phyloP scores from a whole-genome alignment of 768 basidiomycete genomes.

The Boletellus ananas region DNA sequence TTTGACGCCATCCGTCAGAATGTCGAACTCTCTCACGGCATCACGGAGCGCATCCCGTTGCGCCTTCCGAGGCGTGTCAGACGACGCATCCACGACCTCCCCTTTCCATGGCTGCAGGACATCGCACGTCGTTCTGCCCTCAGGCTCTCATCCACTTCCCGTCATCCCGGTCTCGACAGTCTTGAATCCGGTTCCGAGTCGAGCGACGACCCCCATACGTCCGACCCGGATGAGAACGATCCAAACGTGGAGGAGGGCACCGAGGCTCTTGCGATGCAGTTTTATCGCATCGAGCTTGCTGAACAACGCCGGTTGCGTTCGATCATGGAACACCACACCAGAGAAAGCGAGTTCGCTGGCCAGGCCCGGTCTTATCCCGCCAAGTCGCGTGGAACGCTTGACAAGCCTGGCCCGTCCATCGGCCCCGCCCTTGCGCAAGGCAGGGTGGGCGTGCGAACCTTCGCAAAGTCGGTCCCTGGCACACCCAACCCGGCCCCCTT shows the following conservation, averaged over 20 bases:
- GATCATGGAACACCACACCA: constrained; percentile 87
- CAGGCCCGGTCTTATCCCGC: not conserved
- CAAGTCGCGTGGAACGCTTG: constrained; percentile 7
- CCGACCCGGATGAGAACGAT: constrained; percentile 33
- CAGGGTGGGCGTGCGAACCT: constrained; percentile 1
- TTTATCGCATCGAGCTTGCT: constrained; percentile 86
- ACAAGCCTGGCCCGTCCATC: not conserved
- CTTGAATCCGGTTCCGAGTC: constrained; percentile 33
- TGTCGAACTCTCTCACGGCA: constrained; percentile 68
- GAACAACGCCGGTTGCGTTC: constrained; percentile 87
- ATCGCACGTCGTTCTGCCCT: constrained; percentile 55
- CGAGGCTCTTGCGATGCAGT: constrained; percentile 85
- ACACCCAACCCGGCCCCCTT: constrained; percentile 30
- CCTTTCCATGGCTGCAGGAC: constrained; percentile 73
- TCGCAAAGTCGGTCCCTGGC: constrained; percentile 16
- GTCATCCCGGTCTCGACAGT: constrained; percentile 13
- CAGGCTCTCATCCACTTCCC: constrained; percentile 10
- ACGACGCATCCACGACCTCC: constrained; percentile 66
- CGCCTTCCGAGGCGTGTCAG: constrained; percentile 46
- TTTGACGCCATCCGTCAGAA: constrained; percentile 93
- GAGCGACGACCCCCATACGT: constrained; percentile 31
- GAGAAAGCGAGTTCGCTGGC: constrained; percentile 41
- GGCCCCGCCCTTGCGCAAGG: not conserved
- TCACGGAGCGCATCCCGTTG: constrained; percentile 81
- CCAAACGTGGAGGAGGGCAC: constrained; percentile 61